phyloP scores from a whole-genome alignment of 305 asterid genomes.

The Solanum hybrid region DNA sequence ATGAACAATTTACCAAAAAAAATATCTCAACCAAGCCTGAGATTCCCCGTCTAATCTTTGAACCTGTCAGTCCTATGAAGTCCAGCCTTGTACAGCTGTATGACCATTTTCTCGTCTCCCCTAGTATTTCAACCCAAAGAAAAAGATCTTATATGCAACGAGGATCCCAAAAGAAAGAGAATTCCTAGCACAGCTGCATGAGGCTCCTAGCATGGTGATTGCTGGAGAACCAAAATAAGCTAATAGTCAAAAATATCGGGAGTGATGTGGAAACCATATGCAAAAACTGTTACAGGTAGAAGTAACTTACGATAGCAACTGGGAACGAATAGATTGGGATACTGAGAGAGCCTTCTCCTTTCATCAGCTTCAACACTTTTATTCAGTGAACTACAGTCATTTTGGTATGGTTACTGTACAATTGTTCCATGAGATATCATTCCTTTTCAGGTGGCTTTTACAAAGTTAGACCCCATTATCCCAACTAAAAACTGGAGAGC shows the following conservation, averaged over 20 bases:
- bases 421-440: background rate
- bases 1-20: background rate
- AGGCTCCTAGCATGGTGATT: background rate
- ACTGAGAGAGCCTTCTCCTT: background rate
- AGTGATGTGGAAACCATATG: background rate
- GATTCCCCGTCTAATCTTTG: background rate
- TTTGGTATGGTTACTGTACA: background rate
- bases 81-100: background rate
- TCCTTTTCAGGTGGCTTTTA: background rate
- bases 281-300: background rate
- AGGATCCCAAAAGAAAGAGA: background rate
- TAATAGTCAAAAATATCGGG: background rate
- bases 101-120: background rate
- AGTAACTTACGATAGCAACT: background rate
- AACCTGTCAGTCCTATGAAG: background rate
- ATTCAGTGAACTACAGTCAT: background rate
- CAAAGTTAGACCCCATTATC: slow-evolving; percentile 5
- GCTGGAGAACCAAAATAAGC: background rate
- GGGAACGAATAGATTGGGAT: background rate
- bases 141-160: background rate
- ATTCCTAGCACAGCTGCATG: background rate
- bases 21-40: background rate
- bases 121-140: background rate
- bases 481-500: slow-evolving; percentile 4
- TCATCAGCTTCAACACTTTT: background rate